A percentile compares a stretch with the other conserved stretches of the same genome.
phyloP scores from a whole-genome alignment of 1,284 basidiomycete genomes.

The Bjerkandera adusta region DNA sequence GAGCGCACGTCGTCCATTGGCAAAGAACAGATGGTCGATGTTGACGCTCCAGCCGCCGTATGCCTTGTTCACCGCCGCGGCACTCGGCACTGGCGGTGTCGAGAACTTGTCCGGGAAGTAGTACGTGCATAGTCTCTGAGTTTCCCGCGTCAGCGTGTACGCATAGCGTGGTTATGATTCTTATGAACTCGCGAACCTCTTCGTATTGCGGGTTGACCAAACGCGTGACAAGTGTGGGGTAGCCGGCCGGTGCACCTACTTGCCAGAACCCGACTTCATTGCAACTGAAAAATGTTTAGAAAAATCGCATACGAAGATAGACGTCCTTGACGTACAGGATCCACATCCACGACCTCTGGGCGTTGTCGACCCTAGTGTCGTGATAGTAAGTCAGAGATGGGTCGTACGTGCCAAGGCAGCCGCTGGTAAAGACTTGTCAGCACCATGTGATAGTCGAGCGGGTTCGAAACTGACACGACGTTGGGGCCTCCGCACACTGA shows the following conservation, averaged over 20 bases:
- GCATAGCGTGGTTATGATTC: background rate
- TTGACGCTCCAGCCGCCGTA: conserved; percentile 65
- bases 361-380: conserved; percentile 50
- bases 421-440: conserved; percentile 30
- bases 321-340: conserved; percentile 42
- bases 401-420: conserved; percentile 60
- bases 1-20: conserved; percentile 47
- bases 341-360: conserved; percentile 57
- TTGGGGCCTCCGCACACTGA: conserved; percentile 43
- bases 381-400: conserved; percentile 46
- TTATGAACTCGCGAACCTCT: conserved; percentile 39
- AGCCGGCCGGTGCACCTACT: conserved; percentile 52
- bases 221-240: conserved; percentile 56
- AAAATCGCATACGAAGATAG: background rate
- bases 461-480: conserved; percentile 41
- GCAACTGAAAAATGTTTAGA: conserved; percentile 40
- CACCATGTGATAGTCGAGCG: background rate
- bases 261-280: conserved; percentile 68
- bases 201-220: conserved; percentile 59
- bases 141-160: conserved; percentile 1
- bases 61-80: conserved; percentile 40
- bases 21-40: conserved; percentile 61
- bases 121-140: conserved; percentile 59
- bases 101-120: conserved; percentile 59
- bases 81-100: conserved; percentile 35